Conservation (phyloP, 768 basidiomycete genomes). For the Lactarius hengduanensis region DNA sequence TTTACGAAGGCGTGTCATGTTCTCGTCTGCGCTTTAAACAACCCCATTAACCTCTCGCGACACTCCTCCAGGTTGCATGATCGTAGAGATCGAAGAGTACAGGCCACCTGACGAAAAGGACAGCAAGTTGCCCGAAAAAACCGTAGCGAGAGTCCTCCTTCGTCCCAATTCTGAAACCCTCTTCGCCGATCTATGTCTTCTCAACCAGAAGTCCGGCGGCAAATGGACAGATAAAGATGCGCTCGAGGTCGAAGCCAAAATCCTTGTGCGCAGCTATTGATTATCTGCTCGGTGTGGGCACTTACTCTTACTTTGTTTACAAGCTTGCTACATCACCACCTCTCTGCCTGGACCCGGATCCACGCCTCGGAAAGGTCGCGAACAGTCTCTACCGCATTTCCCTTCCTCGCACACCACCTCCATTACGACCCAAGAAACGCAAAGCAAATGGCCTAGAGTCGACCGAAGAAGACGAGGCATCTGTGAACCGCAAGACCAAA, state of each 20-base stretch:
- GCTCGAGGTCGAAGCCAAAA: constrained; percentile 68
- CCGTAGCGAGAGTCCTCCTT: constrained; percentile 58
- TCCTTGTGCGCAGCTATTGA: constrained; percentile 55
- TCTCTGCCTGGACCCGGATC: constrained; percentile 77
- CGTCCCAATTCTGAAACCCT: constrained; percentile 75
- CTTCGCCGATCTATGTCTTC: constrained; percentile 73
- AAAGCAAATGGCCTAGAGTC: constrained; percentile 69
- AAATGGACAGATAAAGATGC: constrained; percentile 73
- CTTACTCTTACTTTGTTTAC: constrained; percentile 19
- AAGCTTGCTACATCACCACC: constrained; percentile 75
- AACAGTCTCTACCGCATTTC: constrained; percentile 74
- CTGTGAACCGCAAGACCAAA: constrained; percentile 69
- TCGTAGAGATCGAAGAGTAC: constrained; percentile 81
- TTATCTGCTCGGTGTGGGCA: neutral
- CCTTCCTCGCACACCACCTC: constrained; percentile 65
- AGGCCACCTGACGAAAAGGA: constrained; percentile 60
- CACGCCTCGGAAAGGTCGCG: constrained; percentile 69
- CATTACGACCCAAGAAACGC: constrained; percentile 55
- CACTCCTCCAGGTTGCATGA: constrained; percentile 65
- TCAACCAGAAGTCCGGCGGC: constrained; percentile 56
- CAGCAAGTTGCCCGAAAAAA: constrained; percentile 46
- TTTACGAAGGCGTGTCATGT: constrained; percentile 69
- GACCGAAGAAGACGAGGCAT: constrained; percentile 68
- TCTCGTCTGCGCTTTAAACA: neutral
- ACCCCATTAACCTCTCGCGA: neutral